phyloP scores from a whole-genome alignment of 2,329 filamentous ascomycete genomes.

The Teratosphaeria zuluensis region DNA sequence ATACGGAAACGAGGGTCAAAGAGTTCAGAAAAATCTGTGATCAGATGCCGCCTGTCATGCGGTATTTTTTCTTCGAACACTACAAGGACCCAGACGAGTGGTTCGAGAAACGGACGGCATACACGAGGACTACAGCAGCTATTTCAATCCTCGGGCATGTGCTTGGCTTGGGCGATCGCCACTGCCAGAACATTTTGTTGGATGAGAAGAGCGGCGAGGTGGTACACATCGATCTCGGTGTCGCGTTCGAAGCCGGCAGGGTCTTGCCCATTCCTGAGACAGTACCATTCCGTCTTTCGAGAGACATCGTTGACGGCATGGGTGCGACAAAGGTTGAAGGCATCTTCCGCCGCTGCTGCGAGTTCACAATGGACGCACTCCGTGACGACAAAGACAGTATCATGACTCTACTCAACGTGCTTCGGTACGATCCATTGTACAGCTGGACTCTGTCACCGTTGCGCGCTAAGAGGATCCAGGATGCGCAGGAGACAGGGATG shows the following conservation, averaged over 20 bases:
- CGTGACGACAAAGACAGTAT: conserved; percentile 94
- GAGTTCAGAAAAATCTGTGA: conserved; percentile 71
- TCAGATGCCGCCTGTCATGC: conserved; percentile 83
- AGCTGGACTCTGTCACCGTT: conserved; percentile 81
- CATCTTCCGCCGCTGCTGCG: conserved; percentile 93
- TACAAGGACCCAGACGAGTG: conserved; percentile 93
- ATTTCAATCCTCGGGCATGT: conserved; percentile 88
- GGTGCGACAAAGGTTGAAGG: conserved; percentile 91
- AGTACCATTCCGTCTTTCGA: conserved; percentile 87
- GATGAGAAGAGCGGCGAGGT: conserved; percentile 85
- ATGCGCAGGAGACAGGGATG: conserved; percentile 46
- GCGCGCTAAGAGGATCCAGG: conserved; percentile 57
- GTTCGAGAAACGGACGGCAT: conserved; percentile 82
- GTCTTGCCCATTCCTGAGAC: conserved; percentile 93
- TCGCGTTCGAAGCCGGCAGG: conserved; percentile 92
- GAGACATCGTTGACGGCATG: conserved; percentile 95
- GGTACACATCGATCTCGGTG: conserved; percentile 92
- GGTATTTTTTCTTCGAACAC: conserved; percentile 93
- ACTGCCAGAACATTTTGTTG: conserved; percentile 93
- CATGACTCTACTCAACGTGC: conserved; percentile 95
- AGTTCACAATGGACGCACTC: conserved; percentile 90
- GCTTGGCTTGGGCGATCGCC: conserved; percentile 83
- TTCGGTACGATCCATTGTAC: conserved; percentile 96
- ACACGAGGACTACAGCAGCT: conserved; percentile 85
- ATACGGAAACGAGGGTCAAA: conserved; percentile 59